Percentiles rank a stretch among this genome's conserved stretches.
These are phyloP conservation scores for Colletotrichum tropicale DNA, from an alignment of 2,329 filamentous ascomycete species.

Conservation along the genomic window DNA sequence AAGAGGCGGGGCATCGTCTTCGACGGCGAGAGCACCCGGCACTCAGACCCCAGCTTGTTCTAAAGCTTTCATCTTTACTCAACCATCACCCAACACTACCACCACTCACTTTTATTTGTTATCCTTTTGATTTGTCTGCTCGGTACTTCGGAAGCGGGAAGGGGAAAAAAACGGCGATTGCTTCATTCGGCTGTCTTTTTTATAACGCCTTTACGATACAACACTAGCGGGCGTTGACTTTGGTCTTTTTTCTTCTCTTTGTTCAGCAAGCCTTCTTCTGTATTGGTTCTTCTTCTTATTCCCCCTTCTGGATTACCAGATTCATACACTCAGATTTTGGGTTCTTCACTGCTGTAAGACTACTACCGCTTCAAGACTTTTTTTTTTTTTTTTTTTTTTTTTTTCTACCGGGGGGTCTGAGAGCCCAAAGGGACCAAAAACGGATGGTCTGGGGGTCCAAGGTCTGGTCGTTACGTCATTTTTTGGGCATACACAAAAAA, in stretches of 20 bases:
- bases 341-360: not conserved
- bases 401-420: not conserved
- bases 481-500: not conserved
- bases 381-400: not conserved
- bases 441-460: not conserved
- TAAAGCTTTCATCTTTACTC: not conserved
- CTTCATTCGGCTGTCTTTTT: not conserved
- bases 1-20: conserved; percentile 48
- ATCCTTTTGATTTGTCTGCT: not conserved
- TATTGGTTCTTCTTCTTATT: not conserved
- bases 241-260: not conserved
- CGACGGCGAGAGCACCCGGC: conserved; percentile 31
- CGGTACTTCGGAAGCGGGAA: not conserved
- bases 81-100: not conserved
- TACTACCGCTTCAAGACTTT: not conserved
- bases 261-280: not conserved
- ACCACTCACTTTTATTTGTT: not conserved
- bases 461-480: not conserved
- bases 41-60: conserved; percentile 22
- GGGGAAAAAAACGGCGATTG: not conserved
- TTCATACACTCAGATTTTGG: not conserved
- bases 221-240: not conserved
- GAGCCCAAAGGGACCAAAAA: not conserved
- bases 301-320: not conserved
- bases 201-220: conserved; percentile 9